Base-by-base conservation (phyloP, 441 rosid species). In the Viola pubescens region DNA sequence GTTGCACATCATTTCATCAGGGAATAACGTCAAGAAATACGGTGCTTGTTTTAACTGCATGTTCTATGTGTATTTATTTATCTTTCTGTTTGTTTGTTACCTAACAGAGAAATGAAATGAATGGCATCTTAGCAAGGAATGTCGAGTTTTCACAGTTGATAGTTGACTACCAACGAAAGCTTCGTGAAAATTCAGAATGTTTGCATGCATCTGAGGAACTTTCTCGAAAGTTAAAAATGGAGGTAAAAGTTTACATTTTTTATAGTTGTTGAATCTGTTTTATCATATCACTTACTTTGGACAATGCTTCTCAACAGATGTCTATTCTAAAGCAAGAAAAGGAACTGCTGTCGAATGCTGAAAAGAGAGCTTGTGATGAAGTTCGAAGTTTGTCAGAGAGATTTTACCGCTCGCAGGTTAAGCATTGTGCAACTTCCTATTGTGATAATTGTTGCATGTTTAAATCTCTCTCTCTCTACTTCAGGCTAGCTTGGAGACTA, bases 401-500 rank as follows among this genome's bases (percentile, higher is more conserved):
- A 77, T 81, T 88, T 56, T 70, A 81, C 60, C 88, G 97, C 39
- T 76, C 87, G 59, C 98, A 91, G 95, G 98, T 91, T 26, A 26
- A 26, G 34, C 34, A 26, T 72, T 44, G 66, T 50, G 57, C 61
- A 52, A 54, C 11, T 68, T 60, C 40, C 43, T 6, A 37, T 11
- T 54, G 39, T 62, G 10, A 41, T 53, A 39, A n/a, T 34, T 65
- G 37, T 26, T 48, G 50, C 41, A 19, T 5, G 38, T 67, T 26
- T 68, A 74, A 59, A 76, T 61, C 67, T 55, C 16, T 47, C 46
- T 16, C 6, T 58, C 13, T 54, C 12, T 7, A 1, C 34, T 78
- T 71, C 86, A 94, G 95, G 96, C 95, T 75, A 90, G 82, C 67
- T 79, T 94, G 78, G 97, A 83, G 62, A 87, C 95, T 48, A 72